Percentiles rank a stretch among this genome's conserved stretches.
Conservation (phyloP, 2,329 filamentous ascomycete genomes). For the Pseudogymnoascus sp. region DNA sequence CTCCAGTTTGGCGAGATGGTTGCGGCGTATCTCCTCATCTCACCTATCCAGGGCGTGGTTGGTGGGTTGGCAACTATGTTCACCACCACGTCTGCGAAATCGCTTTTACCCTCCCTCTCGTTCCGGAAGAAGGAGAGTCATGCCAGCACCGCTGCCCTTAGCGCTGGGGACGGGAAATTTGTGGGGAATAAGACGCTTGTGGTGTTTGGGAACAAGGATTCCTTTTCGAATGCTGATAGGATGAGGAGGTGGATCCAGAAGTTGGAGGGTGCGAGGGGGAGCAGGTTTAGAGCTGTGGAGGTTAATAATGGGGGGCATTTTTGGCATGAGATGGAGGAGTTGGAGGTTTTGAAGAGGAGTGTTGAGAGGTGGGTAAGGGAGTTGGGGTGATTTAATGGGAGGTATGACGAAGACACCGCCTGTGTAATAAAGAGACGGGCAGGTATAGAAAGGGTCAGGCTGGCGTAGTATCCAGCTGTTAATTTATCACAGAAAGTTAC, state of each 20-base stretch:
- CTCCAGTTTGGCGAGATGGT: slow-evolving; percentile 24
- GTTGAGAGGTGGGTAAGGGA: neutral
- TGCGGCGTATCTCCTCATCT: slow-evolving; percentile 59
- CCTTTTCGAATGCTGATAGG: slow-evolving; percentile 61
- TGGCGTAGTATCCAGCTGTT: neutral
- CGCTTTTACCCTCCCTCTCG: slow-evolving; percentile 20
- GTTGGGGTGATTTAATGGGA: neutral
- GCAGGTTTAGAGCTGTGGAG: slow-evolving; percentile 36
- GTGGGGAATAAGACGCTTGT: slow-evolving; percentile 56
- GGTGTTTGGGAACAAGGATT: slow-evolving; percentile 69
- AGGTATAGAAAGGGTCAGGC: neutral
- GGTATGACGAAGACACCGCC: neutral
- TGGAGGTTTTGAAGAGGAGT: neutral
- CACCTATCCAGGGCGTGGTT: slow-evolving; percentile 56
- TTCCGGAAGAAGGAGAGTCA: slow-evolving; percentile 18
- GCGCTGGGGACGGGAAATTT: slow-evolving; percentile 45
- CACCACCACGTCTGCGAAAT: slow-evolving; percentile 18
- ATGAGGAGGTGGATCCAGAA: slow-evolving; percentile 59
- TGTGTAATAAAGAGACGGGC: neutral
- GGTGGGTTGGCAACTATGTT: slow-evolving; percentile 55
- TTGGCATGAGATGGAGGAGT: slow-evolving; percentile 33
- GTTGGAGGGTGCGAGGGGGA: slow-evolving; percentile 32
- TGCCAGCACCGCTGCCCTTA: slow-evolving; percentile 23
- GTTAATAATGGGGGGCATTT: slow-evolving; percentile 47
- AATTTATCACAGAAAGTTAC: neutral